Evolutionary conservation across 495 filamentous ascomycete genomes (phyloP), one percentile per base, ranked within the genome.

Genomic region (Pseudomonodictys pantanalensis): DNA sequence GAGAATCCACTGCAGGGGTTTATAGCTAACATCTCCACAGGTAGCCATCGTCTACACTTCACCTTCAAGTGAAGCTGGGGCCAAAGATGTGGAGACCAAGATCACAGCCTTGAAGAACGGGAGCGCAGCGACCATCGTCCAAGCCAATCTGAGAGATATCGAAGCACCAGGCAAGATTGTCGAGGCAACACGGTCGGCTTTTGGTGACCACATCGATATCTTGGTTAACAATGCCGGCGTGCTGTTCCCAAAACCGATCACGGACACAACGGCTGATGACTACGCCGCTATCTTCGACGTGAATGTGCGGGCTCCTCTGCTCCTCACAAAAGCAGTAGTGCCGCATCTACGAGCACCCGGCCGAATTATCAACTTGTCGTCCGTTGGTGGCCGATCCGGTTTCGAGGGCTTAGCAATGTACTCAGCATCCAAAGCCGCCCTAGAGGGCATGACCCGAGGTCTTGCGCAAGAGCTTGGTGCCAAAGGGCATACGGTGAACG

Each of bases 301-400:
- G 29, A 80, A 80, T 54, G 72, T 80, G 0, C 74, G 72, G 28
- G 74, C 63, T 1, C 58, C 69, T 2, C 50, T 74, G 8, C 63
- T 80, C 44, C 69, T 80, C 62, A 61, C 68, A 8, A 71, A 79
- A 62, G 73, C 74, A 11, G 73, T 74, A 9, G 60, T 81, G n/a
- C 78, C 79, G 1, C 70, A 80, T 52, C 64, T 84, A 18, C 73
- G 69, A 23, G 23, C 51, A 3, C 71, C 72, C 7, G 77, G 76
- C 22, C 76, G 82, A 3, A 79, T 84, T 56, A 79, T 85, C 64
- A 83, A 82, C 68, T 72, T 84, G 22, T 72, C 74, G 24, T 79
- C 76, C 12, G 74, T 83, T 4, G 79, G 65, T 12, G 73, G 69
- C 2, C 72, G 81, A 10, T 26, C 18, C 0, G 79, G 76, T 4